Base-by-base conservation (phyloP, 306 rosid species). In the Chamaecrista fasciculata region DNA sequence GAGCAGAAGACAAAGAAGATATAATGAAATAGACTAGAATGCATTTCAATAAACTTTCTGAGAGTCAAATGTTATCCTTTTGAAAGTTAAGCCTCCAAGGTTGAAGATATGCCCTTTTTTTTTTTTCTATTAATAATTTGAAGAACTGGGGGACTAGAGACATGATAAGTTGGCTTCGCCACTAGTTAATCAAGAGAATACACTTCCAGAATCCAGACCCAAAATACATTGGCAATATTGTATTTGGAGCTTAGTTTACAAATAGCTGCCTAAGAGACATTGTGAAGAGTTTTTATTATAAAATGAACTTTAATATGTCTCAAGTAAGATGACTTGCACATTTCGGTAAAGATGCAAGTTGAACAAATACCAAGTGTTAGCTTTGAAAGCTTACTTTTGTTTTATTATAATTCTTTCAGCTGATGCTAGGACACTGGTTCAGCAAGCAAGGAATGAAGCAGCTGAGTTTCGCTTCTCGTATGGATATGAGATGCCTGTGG, bases 381-480 rank as follows among this genome's bases (percentile, higher is more conserved):
- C 26, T 23, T 44, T 50, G 29, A 14, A 67, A 40, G 44, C 12
- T 66, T 47, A 77, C 31, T 9, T 62, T 72, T 79, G 64, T 64
- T 63, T 86, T 36, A 18, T 74, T n/a, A 26, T 77, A 39, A 63
- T 16, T 53, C 67, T 71, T 84, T 82, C 91, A 91, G 99, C 99
- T 84, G 96, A 95, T 83, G 97, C 99, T 11, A 91, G 95, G 79
- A 89, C 97, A 78, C 79, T 95, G 60, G 99, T 95, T 57, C 94
- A 86, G 63, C 97, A 95, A 83, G 99, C 99, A 62, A 91, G 99
- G 73, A 91, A 91, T 66, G 96, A 95, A 84, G 99, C 97, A 12
- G 99, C 99, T 39, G 97, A 95, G 83, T 95, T 89, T 87, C 97
- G 96, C 48, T 87, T 87, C 83, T 83, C 69, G 71, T 86, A 84